Percentiles rank a stretch among this genome's conserved stretches.
These are phyloP conservation scores for Sporothrix euskadiensis DNA, from an alignment of 2,329 filamentous ascomycete genomes.

Conservation along the genomic window DNA sequence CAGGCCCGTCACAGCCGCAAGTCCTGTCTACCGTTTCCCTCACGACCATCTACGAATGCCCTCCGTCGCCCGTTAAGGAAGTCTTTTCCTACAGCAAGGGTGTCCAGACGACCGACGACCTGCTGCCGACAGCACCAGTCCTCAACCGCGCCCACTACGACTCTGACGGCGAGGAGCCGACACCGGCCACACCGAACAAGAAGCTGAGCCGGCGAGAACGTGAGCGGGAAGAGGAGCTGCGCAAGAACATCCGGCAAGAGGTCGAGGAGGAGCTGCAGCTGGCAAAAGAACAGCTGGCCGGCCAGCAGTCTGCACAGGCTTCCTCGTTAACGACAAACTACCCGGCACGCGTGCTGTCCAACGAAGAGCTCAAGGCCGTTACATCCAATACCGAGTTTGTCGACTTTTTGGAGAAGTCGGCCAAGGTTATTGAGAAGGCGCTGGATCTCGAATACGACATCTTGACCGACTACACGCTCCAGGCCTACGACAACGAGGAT, in stretches of 20 bases:
- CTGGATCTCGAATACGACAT: constrained; percentile 96
- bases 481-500: constrained; percentile 72
- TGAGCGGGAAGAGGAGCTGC: constrained; percentile 84
- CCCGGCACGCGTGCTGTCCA: constrained; percentile 74
- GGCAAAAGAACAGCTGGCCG: constrained; percentile 58
- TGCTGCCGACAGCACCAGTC: constrained; percentile 58
- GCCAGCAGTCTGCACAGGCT: constrained; percentile 50
- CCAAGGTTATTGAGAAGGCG: constrained; percentile 94
- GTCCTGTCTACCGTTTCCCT: constrained; percentile 72
- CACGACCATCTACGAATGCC: constrained; percentile 77
- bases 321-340: constrained; percentile 58
- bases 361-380: constrained; percentile 86
- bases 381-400: constrained; percentile 91
- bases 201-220: constrained; percentile 75
- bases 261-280: constrained; percentile 89
- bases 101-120: constrained; percentile 83
- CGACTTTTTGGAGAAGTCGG: constrained; percentile 92
- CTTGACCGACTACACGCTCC: constrained; percentile 87
- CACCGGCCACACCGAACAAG: constrained; percentile 63
- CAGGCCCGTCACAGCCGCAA: constrained; percentile 49
- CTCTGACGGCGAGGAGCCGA: constrained; percentile 64
- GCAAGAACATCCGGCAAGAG: constrained; percentile 79
- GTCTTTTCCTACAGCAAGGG: constrained; percentile 96
- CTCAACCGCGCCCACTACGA: constrained; percentile 57
- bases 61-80: constrained; percentile 74